These are phyloP conservation scores for Evernia prunastri DNA, from an alignment of 495 filamentous ascomycete genomes.

Conservation along the genomic window DNA sequence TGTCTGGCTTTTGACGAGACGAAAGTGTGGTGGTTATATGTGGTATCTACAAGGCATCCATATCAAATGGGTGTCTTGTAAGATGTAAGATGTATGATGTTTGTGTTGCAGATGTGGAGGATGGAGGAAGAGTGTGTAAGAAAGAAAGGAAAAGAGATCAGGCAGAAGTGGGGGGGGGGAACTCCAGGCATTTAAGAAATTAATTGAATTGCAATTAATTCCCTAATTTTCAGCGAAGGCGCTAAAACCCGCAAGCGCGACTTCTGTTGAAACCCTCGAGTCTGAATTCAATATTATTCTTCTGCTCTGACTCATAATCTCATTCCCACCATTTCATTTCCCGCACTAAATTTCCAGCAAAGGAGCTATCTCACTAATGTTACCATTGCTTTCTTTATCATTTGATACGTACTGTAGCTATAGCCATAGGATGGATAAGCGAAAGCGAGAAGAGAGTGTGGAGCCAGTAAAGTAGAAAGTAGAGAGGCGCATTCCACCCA, in stretches of 20 bases:
- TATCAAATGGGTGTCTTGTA: conserved; percentile 27
- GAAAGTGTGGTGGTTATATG: background rate
- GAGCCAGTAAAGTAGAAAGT: too few relatives aligned
- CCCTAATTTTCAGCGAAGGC: background rate
- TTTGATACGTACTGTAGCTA: too few relatives aligned
- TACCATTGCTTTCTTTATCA: too few relatives aligned
- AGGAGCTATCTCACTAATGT: too few relatives aligned
- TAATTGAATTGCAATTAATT: background rate
- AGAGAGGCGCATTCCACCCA: too few relatives aligned
- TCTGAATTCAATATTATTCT: too few relatives aligned
- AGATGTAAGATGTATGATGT: conserved; percentile 9
- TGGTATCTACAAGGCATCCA: conserved; percentile 26
- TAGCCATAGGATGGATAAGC: too few relatives aligned
- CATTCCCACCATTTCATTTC: too few relatives aligned
- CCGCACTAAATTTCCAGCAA: too few relatives aligned
- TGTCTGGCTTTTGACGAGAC: conserved; percentile 18
- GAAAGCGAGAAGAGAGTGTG: too few relatives aligned
- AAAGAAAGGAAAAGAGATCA: conserved; percentile 13
- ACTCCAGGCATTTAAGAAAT: conserved; percentile 15
- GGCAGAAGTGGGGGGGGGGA: conserved; percentile 20
- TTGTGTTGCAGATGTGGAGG: conserved; percentile 11
- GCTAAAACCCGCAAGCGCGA: background rate
- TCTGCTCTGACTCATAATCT: background rate
- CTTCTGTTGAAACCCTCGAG: too few relatives aligned
- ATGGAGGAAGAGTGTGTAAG: conserved; percentile 10